These are phyloP conservation scores for Fusarium circinatum DNA, from an alignment of 2,329 filamentous ascomycete genomes.

Conservation along the genomic window DNA sequence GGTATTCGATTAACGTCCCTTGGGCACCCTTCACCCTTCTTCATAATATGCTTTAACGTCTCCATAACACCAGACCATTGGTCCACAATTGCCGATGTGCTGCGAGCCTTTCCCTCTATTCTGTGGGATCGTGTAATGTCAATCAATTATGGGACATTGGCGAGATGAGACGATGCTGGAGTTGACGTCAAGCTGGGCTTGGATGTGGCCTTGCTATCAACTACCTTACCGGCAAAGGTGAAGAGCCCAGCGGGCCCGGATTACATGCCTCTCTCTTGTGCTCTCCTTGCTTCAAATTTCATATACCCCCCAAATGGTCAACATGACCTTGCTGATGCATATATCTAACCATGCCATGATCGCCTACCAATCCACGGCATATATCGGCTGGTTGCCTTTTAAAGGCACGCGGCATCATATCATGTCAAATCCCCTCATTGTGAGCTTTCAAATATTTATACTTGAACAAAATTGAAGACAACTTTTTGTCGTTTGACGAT, in stretches of 20 bases:
- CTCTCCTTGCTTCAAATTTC: background rate
- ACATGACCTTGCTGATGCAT: background rate
- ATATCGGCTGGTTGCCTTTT: background rate
- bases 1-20: background rate
- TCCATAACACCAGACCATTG: background rate
- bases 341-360: background rate
- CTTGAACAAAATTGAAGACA: background rate
- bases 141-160: background rate
- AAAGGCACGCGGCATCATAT: background rate
- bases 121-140: background rate
- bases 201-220: background rate
- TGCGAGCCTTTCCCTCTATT: background rate
- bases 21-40: background rate
- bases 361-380: background rate
- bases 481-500: background rate
- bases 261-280: background rate
- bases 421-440: background rate
- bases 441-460: background rate
- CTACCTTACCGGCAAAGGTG: background rate
- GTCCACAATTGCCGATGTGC: conserved; percentile 15
- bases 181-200: background rate
- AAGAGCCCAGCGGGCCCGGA: background rate
- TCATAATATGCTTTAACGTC: background rate
- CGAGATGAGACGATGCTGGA: background rate
- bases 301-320: background rate